Evolutionary conservation across 345 rosid species (phyloP).

Genomic region (Mallotus nudiflorus): DNA sequence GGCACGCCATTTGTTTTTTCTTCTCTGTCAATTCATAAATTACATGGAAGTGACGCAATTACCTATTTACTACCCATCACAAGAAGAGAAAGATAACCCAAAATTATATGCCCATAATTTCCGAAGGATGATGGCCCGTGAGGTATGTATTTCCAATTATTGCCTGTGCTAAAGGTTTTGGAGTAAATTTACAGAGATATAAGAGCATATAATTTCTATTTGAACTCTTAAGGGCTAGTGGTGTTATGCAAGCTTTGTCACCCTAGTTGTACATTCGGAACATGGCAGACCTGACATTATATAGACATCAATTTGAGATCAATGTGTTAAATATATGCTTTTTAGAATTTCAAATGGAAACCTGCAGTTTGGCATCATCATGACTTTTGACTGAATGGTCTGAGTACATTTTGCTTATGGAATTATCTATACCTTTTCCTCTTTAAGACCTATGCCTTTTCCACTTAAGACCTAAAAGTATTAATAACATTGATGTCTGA

Average conservation of each 20-base stretch:
- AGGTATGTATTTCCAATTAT: conserved; percentile 48
- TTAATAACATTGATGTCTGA: not conserved
- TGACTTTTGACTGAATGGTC: not conserved
- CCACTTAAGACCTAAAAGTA: not conserved
- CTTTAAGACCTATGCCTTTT: not conserved
- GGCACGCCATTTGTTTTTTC: conserved; percentile 83
- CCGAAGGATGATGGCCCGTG: conserved; percentile 78
- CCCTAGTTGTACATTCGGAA: not conserved
- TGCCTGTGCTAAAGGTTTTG: not conserved
- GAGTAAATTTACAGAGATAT: not conserved
- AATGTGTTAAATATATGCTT: not conserved
- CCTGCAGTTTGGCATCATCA: not conserved
- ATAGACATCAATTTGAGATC: not conserved
- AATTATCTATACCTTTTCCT: not conserved
- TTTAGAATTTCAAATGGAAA: not conserved
- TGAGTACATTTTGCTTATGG: not conserved
- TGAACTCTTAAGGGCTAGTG: not conserved
- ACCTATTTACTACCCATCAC: conserved; percentile 85
- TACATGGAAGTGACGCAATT: conserved; percentile 72
- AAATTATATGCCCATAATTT: conserved; percentile 86
- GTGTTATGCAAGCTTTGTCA: not conserved
- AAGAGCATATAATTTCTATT: not conserved
- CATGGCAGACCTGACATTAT: not conserved
- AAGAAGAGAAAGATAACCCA: conserved; percentile 85
- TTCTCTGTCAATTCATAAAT: conserved; percentile 88